phyloP scores from a whole-genome alignment of 2,329 filamentous ascomycete genomes.

The Tolypocladium ovalisporum region DNA sequence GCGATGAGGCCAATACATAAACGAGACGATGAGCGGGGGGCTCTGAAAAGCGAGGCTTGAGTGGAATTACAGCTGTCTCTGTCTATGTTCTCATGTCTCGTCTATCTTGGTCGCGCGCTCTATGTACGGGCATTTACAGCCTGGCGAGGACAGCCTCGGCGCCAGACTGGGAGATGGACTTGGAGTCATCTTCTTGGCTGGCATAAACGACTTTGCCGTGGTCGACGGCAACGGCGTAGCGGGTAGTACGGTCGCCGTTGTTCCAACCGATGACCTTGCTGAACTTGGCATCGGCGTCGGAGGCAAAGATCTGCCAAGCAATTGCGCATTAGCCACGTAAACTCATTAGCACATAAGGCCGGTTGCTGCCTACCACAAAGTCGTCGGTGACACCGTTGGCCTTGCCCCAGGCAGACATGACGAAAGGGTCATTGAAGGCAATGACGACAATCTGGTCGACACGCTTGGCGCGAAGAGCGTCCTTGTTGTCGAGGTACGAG shows the following conservation, averaged over 20 bases:
- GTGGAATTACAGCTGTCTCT: no score
- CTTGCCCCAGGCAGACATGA: slow-evolving; percentile 87
- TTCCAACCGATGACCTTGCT: slow-evolving; percentile 70
- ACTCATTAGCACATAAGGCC: not conserved
- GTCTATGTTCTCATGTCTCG: not conserved
- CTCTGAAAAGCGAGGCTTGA: not conserved
- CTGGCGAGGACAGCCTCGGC: slow-evolving; percentile 43
- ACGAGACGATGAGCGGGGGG: not conserved
- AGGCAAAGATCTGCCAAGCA: slow-evolving; percentile 54
- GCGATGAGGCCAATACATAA: not conserved
- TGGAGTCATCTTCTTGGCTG: slow-evolving; percentile 51
- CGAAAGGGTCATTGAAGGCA: slow-evolving; percentile 74
- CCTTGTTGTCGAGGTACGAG: slow-evolving; percentile 63
- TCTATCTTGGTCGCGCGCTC: not conserved
- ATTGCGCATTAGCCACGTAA: not conserved
- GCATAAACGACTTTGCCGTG: slow-evolving; percentile 77
- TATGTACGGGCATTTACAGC: slow-evolving; percentile 25
- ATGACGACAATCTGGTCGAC: slow-evolving; percentile 75
- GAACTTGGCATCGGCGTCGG: slow-evolving; percentile 59
- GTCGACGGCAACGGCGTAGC: slow-evolving; percentile 74
- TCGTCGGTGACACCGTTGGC: slow-evolving; percentile 69
- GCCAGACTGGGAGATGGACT: slow-evolving; percentile 35
- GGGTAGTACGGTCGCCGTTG: slow-evolving; percentile 60
- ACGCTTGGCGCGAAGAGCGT: slow-evolving; percentile 65
- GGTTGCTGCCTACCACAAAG: slow-evolving; percentile 36